These are phyloP conservation scores for Chaetomium olivaceum DNA, from an alignment of 2,329 filamentous ascomycete species.

Conservation along the genomic window DNA sequence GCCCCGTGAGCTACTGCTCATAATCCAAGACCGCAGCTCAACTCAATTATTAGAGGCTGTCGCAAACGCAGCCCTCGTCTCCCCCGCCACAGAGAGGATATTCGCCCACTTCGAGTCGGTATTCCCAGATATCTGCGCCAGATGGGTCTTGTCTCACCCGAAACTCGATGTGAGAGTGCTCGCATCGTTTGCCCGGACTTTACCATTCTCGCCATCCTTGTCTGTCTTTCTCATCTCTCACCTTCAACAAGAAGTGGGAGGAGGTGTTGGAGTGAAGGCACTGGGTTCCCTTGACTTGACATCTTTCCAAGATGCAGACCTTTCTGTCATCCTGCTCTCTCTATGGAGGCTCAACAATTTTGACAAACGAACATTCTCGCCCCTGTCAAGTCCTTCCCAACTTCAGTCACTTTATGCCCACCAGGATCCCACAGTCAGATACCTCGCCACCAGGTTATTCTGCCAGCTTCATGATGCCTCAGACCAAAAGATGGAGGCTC, in stretches of 20 bases:
- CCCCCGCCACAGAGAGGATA: constrained; percentile 69
- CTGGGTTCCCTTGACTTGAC: constrained; percentile 27
- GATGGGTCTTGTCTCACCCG: constrained; percentile 64
- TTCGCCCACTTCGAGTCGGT: constrained; percentile 73
- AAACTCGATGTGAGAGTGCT: constrained; percentile 52
- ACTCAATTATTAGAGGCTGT: constrained; percentile 70
- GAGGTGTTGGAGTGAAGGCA: background rate
- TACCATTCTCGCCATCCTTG: constrained; percentile 81
- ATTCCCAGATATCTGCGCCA: constrained; percentile 79
- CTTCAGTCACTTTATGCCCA: constrained; percentile 70
- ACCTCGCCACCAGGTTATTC: constrained; percentile 79
- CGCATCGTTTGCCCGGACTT: constrained; percentile 73
- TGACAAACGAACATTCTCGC: constrained; percentile 67
- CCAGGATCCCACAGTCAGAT: constrained; percentile 63
- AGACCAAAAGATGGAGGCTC: constrained; percentile 73
- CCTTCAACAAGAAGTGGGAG: constrained; percentile 22
- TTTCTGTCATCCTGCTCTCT: constrained; percentile 58
- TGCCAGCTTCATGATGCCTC: constrained; percentile 77
- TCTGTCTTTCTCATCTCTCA: constrained; percentile 62
- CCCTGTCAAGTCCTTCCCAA: constrained; percentile 57
- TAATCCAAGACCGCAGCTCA: constrained; percentile 64
- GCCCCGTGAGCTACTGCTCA: constrained; percentile 67
- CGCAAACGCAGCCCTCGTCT: constrained; percentile 66
- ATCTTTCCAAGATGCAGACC: constrained; percentile 30
- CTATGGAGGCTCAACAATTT: constrained; percentile 78